Percentiles rank a stretch among this genome's conserved stretches.
These are phyloP conservation scores for Diaporthe sp. DNA, from an alignment of 2,329 filamentous ascomycete species.

Conservation along the genomic window DNA sequence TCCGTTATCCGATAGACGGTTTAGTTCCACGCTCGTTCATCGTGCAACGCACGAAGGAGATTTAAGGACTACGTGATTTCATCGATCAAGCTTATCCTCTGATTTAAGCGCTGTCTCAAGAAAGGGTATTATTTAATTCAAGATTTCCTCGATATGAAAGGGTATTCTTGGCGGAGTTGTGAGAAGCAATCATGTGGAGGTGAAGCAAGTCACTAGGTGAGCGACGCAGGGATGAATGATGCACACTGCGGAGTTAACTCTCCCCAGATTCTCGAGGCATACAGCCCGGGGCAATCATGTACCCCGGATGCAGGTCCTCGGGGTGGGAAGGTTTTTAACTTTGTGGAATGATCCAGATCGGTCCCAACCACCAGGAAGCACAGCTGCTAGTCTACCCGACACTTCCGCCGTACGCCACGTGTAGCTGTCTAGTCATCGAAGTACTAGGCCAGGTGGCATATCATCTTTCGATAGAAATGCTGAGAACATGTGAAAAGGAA, in stretches of 20 bases:
- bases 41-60: background rate
- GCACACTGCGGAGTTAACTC: constrained; percentile 15
- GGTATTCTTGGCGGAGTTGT: background rate
- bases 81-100: background rate
- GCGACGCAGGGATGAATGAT: constrained; percentile 29
- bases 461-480: background rate
- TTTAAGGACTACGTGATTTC: background rate
- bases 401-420: constrained; percentile 4
- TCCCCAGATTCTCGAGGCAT: constrained; percentile 1
- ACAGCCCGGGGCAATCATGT: background rate
- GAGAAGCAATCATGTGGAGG: constrained; percentile 1
- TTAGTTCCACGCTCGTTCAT: background rate
- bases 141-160: constrained; percentile 7
- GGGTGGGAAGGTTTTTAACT: background rate
- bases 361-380: background rate
- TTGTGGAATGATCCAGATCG: constrained; percentile 23
- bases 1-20: background rate
- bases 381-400: background rate
- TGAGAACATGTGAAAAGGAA: background rate
- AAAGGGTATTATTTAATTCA: background rate
- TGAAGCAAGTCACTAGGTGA: constrained; percentile 7
- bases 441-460: no score
- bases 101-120: background rate
- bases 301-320: constrained; percentile 18
- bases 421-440: background rate